These are phyloP conservation scores for Zygosaccharomyces bisporus DNA, from an alignment of 805 yeast genomes.

Conservation along the genomic window DNA sequence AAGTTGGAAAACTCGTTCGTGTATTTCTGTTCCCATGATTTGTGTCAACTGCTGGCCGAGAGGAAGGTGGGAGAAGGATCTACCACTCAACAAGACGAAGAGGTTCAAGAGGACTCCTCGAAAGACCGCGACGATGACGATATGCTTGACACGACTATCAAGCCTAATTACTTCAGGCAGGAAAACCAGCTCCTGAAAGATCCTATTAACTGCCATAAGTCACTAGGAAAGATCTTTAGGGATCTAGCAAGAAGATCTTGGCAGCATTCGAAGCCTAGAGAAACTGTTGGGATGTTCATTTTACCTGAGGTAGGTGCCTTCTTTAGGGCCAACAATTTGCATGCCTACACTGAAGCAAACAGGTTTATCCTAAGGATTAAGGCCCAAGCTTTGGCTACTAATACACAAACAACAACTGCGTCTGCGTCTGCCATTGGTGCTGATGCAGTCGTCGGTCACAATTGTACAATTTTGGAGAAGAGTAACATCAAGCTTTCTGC, in stretches of 20 bases:
- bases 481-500: constrained; percentile 85
- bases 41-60: constrained; percentile 47
- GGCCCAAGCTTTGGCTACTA: constrained; percentile 42
- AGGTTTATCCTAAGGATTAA: constrained; percentile 66
- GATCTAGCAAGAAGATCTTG: constrained; percentile 90
- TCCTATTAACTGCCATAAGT: constrained; percentile 38
- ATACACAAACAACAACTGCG: constrained; percentile 25
- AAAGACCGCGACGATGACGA: constrained; percentile 3
- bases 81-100: constrained; percentile 8
- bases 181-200: constrained; percentile 26
- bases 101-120: constrained; percentile 1
- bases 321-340: constrained; percentile 71
- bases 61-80: constrained; percentile 22
- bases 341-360: constrained; percentile 87
- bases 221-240: constrained; percentile 67
- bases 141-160: constrained; percentile 20
- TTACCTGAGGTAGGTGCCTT: constrained; percentile 69
- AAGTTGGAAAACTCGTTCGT: constrained; percentile 71
- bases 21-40: constrained; percentile 54
- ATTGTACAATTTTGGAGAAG: constrained; percentile 69
- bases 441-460: constrained; percentile 74
- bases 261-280: constrained; percentile 62
- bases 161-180: constrained; percentile 33
- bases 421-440: constrained; percentile 71
- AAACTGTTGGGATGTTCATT: constrained; percentile 64